phyloP scores from a whole-genome alignment of 495 filamentous ascomycete genomes.

The Rhypophila decipiens region DNA sequence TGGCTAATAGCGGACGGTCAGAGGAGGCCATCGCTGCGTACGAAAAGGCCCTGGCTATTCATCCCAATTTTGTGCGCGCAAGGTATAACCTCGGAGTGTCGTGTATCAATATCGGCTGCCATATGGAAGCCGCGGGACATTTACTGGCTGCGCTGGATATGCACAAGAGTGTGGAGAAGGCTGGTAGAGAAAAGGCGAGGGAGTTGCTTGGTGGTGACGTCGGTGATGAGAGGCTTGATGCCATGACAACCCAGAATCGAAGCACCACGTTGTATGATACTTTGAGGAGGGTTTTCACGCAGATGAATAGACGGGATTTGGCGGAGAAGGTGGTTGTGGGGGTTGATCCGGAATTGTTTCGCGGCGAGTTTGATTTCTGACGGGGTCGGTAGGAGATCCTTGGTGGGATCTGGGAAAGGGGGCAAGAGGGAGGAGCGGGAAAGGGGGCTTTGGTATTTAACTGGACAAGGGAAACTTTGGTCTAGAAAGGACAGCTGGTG shows the following conservation, averaged over 20 bases:
- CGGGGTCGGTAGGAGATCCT: constrained; percentile 16
- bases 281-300: constrained; percentile 80
- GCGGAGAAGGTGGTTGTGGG: constrained; percentile 78
- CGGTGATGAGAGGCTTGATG: constrained; percentile 62
- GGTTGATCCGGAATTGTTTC: constrained; percentile 86
- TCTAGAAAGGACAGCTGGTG: constrained; percentile 4
- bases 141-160: constrained; percentile 91
- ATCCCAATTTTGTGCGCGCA: constrained; percentile 92
- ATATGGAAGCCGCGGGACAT: constrained; percentile 86
- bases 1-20: constrained; percentile 86
- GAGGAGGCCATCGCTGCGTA: constrained; percentile 97
- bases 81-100: constrained; percentile 94
- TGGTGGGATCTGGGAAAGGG: background rate
- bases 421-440: background rate
- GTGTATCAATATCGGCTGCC: constrained; percentile 97
- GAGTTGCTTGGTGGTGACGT: constrained; percentile 62
- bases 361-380: constrained; percentile 54
- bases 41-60: constrained; percentile 79
- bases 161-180: constrained; percentile 88
- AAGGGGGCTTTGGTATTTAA: constrained; percentile 11
- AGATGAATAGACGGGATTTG: constrained; percentile 87
- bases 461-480: constrained; percentile 11
- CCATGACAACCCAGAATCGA: constrained; percentile 84
- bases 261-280: constrained; percentile 97
- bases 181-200: constrained; percentile 72